These are phyloP conservation scores for Lithospermum erythrorhizon DNA, from an alignment of 257 asterid species.

Conservation along the genomic window DNA sequence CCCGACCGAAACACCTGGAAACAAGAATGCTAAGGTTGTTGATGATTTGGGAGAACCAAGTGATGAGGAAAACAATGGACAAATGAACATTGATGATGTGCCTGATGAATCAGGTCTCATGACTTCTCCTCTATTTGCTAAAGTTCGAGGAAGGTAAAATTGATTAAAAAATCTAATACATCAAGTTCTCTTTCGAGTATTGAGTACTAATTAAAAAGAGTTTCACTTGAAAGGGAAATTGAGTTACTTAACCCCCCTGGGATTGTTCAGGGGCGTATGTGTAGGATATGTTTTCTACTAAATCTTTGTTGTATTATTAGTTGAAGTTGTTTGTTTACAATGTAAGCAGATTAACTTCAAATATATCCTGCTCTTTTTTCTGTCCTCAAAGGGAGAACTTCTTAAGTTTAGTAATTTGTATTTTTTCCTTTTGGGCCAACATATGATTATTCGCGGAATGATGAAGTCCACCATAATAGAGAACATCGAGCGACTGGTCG, in stretches of 20 bases:
- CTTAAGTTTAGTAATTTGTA: no score
- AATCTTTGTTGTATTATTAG: neutral
- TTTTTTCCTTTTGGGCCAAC: no score
- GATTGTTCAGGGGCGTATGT: no score
- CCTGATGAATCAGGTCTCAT: conserved; percentile 73
- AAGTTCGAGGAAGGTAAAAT: conserved; percentile 56
- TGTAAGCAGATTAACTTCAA: no score
- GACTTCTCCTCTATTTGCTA: conserved; percentile 57
- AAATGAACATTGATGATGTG: conserved; percentile 29
- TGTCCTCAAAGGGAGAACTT: no score
- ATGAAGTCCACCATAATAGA: no score
- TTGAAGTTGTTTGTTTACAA: neutral
- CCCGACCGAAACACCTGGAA: conserved; percentile 5
- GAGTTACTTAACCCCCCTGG: neutral
- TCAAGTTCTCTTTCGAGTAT: neutral
- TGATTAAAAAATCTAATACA: neutral
- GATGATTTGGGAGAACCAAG: conserved; percentile 11
- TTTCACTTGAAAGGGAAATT: no score
- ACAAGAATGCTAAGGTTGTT: conserved; percentile 6
- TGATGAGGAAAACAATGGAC: conserved; percentile 13
- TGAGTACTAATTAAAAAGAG: neutral
- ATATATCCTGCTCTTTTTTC: no score
- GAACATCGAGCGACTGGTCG: no score
- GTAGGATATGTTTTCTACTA: neutral
- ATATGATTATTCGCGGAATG: no score